A percentile compares a stretch with the other conserved stretches of the same genome.
Conservation (phyloP, 148 eudicot genomes). For the Oxyria digyna region DNA sequence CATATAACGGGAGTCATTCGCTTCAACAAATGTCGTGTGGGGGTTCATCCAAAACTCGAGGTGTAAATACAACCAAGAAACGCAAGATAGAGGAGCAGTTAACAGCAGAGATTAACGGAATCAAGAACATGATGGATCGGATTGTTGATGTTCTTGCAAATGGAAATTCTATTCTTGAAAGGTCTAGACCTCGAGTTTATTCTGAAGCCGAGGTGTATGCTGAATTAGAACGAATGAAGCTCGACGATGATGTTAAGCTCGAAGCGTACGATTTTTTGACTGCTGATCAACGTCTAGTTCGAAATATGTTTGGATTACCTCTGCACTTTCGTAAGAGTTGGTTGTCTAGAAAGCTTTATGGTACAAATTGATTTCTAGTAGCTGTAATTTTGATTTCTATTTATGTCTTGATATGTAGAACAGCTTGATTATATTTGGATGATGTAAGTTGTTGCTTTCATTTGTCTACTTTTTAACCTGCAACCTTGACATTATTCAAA, state of each 20-base stretch:
- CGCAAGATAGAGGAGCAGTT: not conserved
- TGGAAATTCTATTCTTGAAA: not conserved
- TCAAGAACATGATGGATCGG: not conserved
- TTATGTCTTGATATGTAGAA: too few species aligned
- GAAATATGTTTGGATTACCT: not conserved
- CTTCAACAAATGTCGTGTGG: not conserved
- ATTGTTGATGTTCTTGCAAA: not conserved
- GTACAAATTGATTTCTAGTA: not conserved
- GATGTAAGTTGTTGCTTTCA: not conserved
- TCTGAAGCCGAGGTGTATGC: not conserved
- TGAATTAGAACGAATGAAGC: not conserved
- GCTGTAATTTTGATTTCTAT: not conserved
- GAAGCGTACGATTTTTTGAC: not conserved
- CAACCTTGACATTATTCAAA: not conserved
- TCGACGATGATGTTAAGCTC: not conserved
- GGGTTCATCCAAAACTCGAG: not conserved
- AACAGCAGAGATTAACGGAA: not conserved
- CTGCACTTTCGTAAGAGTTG: not conserved
- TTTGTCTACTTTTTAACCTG: not conserved
- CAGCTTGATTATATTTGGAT: not conserved
- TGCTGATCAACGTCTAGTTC: not conserved
- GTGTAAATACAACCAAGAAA: not conserved
- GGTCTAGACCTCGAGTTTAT: not conserved
- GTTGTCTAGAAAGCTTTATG: not conserved
- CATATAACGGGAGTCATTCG: too few species aligned